phyloP scores from a whole-genome alignment of 148 eudicot genomes.

The Diospyros lotus region DNA sequence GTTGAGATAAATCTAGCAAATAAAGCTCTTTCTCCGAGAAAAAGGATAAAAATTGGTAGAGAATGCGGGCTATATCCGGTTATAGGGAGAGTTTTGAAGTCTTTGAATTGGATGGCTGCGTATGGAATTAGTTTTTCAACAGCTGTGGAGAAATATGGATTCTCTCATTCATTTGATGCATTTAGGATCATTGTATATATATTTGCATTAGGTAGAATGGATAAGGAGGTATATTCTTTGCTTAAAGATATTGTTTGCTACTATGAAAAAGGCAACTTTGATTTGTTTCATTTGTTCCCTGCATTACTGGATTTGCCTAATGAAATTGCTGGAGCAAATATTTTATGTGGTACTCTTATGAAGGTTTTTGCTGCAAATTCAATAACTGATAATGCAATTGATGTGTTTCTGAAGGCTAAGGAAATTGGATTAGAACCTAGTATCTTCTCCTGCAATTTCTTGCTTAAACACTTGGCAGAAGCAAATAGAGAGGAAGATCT shows the following conservation, averaged over 20 bases:
- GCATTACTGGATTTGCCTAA: conserved; percentile 25
- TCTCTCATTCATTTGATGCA: conserved; percentile 23
- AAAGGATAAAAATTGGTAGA: not conserved
- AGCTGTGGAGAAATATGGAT: conserved; percentile 31
- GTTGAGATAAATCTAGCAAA: not conserved
- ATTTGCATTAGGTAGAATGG: conserved; percentile 40
- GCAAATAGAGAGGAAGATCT: conserved; percentile 22
- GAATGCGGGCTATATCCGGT: conserved; percentile 22
- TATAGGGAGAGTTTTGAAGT: conserved; percentile 34
- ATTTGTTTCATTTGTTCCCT: conserved; percentile 22
- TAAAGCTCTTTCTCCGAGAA: conserved; percentile 6
- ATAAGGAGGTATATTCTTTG: conserved; percentile 32
- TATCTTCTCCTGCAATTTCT: conserved; percentile 45
- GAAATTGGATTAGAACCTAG: conserved; percentile 26
- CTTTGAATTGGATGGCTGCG: conserved; percentile 41
- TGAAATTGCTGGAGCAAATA: conserved; percentile 11
- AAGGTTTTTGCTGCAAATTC: conserved; percentile 46
- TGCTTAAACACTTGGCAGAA: conserved; percentile 48
- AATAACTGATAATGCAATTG: conserved; percentile 34
- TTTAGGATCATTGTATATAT: conserved; percentile 32
- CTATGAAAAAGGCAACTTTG: conserved; percentile 20
- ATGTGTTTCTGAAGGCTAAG: conserved; percentile 28
- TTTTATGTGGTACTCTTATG: conserved; percentile 30
- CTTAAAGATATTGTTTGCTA: conserved; percentile 34
- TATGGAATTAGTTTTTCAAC: conserved; percentile 20